Base-by-base conservation (phyloP, 2,329 filamentous ascomycete genomes). In the Samsoniella hepiali region DNA sequence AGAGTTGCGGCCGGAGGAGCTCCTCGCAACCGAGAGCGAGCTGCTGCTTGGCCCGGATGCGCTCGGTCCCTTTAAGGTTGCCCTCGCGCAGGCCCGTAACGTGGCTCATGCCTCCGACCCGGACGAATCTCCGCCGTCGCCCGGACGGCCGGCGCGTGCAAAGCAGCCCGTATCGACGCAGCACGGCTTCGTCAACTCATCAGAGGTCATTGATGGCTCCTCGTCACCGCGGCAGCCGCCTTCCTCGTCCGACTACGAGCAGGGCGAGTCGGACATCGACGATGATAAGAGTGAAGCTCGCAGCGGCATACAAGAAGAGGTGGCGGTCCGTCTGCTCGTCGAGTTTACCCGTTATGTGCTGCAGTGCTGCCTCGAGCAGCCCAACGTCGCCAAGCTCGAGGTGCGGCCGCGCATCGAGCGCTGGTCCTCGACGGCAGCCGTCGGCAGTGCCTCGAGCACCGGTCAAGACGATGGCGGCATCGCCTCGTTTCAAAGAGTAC, bases 261-360 rank as follows among this genome's bases (percentile, higher is more conserved):
- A 31, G 38, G 54, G 54, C 15, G 54, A 57, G 54, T 45, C 54
- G 22, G 54, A 45, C 4, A 57, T 57, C 8, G 27, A 62, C n/a
- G 47, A 47, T 34, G 22, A 62, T 54, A 44, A 32, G 47, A 45
- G 47, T 13, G 56, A 59, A 38, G 56, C 7, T 10, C 32, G 32
- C 11, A 27, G 42, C 31, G 42, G 56, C 32, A 59, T 59, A 59
- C n/a, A 59, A 42, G 54, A 57, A 45, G 54, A 57, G 34, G 54
- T 57, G 27, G 40, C 27, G 9, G 54, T 57, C 29, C 36, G 54
- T 6, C 54, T 57, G 13, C 54, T 57, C 22, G 13, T 57, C 13
- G 36, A 57, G 36, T 57, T 57, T 45, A 44, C 38, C 38, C 27
- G 27, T 15, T 57, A 57, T 27, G 54, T 57, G n/a, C 54, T 57